A percentile compares a stretch with the other conserved stretches of the same genome.
phyloP scores from a whole-genome alignment of 1,284 basidiomycete species.

The Sporisorium exsertum region DNA sequence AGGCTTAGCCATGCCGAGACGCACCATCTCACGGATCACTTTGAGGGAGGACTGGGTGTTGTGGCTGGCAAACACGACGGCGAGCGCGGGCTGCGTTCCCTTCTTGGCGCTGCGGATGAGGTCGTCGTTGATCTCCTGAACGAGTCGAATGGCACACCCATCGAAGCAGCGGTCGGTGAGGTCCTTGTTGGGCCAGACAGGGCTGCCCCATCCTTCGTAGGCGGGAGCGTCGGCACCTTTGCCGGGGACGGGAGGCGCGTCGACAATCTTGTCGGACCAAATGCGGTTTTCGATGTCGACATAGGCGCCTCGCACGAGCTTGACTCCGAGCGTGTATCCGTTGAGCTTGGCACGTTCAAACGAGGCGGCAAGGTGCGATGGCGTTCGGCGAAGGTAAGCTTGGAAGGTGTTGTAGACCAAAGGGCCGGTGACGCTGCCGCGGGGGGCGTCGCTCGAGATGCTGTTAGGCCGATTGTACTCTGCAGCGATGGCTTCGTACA shows the following conservation, averaged over 20 bases:
- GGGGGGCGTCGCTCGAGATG: slow-evolving; percentile 10
- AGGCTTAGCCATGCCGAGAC: slow-evolving; percentile 74
- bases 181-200: slow-evolving; percentile 72
- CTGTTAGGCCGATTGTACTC: slow-evolving; percentile 53
- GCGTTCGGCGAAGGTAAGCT: slow-evolving; percentile 73
- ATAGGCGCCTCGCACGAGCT: slow-evolving; percentile 95
- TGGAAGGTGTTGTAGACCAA: slow-evolving; percentile 64
- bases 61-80: slow-evolving; percentile 86
- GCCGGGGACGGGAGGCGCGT: slow-evolving; percentile 54
- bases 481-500: slow-evolving; percentile 60
- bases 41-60: slow-evolving; percentile 78
- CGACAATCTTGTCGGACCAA: slow-evolving; percentile 62
- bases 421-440: slow-evolving; percentile 47
- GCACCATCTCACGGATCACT: slow-evolving; percentile 76
- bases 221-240: slow-evolving; percentile 35
- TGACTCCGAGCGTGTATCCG: slow-evolving; percentile 86
- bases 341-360: slow-evolving; percentile 78
- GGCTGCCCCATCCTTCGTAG: slow-evolving; percentile 65
- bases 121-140: slow-evolving; percentile 74
- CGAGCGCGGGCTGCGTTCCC: slow-evolving; percentile 72
- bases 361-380: slow-evolving; percentile 77
- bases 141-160: slow-evolving; percentile 75
- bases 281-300: slow-evolving; percentile 78
- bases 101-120: slow-evolving; percentile 28
- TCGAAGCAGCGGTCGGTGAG: slow-evolving; percentile 87